Percentiles rank a stretch among this genome's conserved stretches.
Conservation (phyloP, 768 basidiomycete genomes). For the Basidioascus undulatus region DNA sequence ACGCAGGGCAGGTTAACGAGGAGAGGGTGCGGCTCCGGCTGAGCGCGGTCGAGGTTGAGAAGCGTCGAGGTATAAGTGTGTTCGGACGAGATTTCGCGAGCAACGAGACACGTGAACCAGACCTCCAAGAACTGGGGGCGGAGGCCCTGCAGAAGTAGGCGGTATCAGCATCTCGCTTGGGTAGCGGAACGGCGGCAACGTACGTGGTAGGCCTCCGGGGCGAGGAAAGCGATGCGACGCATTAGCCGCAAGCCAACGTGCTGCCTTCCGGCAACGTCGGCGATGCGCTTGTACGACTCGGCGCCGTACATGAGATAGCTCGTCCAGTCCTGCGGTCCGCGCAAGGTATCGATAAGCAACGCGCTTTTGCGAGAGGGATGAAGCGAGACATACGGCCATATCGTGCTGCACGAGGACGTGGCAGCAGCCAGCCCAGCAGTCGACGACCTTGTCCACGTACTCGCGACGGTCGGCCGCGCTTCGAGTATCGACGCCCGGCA, state of each 20-base stretch:
- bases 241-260: conserved; percentile 41
- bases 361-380: background rate
- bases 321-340: conserved; percentile 31
- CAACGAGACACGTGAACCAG: conserved; percentile 12
- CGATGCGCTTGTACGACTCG: conserved; percentile 33
- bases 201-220: conserved; percentile 5
- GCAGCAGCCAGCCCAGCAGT: conserved; percentile 51
- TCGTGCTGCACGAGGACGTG: conserved; percentile 33
- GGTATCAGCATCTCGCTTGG: background rate
- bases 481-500: conserved; percentile 11
- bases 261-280: conserved; percentile 27
- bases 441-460: conserved; percentile 34
- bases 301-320: conserved; percentile 29
- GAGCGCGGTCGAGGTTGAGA: conserved; percentile 4
- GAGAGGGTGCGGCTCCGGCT: background rate
- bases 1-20: conserved; percentile 4
- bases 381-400: conserved; percentile 19
- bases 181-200: background rate
- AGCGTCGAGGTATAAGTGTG: conserved; percentile 6
- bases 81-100: conserved; percentile 9
- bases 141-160: conserved; percentile 5
- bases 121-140: conserved; percentile 10
- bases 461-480: conserved; percentile 9
- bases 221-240: conserved; percentile 13
- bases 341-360: background rate